phyloP scores from a whole-genome alignment of 176 grass and related monocot species.

The Phoenix roebelenii region DNA sequence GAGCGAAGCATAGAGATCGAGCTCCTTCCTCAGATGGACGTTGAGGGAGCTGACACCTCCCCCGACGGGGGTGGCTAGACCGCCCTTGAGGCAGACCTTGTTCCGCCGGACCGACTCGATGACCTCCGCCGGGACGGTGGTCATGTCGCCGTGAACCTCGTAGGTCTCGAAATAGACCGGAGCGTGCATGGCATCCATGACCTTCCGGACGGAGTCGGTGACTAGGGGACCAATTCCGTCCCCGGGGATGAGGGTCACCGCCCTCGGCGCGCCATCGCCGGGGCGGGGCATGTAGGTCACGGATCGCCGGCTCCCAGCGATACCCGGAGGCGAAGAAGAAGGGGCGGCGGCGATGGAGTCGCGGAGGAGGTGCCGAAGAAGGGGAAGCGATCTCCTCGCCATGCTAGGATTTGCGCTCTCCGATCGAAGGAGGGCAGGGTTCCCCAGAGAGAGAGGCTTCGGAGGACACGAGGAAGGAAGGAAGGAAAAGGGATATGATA shows the following conservation, averaged over 20 bases:
- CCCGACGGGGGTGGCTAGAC: slow-evolving; percentile 64
- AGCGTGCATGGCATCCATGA: slow-evolving; percentile 91
- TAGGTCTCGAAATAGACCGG: slow-evolving; percentile 93
- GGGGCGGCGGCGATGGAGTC: slow-evolving; percentile 1
- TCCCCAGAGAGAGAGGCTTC: neutral
- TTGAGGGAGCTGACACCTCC: slow-evolving; percentile 84
- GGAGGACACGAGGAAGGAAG: too few species aligned
- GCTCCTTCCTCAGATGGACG: slow-evolving; percentile 85
- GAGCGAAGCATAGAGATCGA: slow-evolving; percentile 81
- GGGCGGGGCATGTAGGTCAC: slow-evolving; percentile 98
- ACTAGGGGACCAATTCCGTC: slow-evolving; percentile 88
- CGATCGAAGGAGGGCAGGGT: neutral
- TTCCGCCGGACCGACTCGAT: slow-evolving; percentile 84
- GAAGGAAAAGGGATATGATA: too few species aligned
- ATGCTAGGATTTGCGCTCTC: slow-evolving; percentile 3
- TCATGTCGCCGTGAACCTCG: slow-evolving; percentile 84
- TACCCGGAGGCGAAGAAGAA: neutral
- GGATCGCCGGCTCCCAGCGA: slow-evolving; percentile 33
- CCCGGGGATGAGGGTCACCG: slow-evolving; percentile 80
- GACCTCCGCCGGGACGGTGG: slow-evolving; percentile 60
- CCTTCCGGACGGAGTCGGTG: slow-evolving; percentile 62
- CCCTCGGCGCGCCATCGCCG: slow-evolving; percentile 63
- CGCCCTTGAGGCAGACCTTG: slow-evolving; percentile 86
- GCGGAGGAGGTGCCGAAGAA: slow-evolving; percentile 42
- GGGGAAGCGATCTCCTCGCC: slow-evolving; percentile 56